Evolutionary conservation across 108 stramenopile species (phyloP), one percentile per base, ranked within the genome.

Genomic region (Parietichytrium sp.): DNA sequence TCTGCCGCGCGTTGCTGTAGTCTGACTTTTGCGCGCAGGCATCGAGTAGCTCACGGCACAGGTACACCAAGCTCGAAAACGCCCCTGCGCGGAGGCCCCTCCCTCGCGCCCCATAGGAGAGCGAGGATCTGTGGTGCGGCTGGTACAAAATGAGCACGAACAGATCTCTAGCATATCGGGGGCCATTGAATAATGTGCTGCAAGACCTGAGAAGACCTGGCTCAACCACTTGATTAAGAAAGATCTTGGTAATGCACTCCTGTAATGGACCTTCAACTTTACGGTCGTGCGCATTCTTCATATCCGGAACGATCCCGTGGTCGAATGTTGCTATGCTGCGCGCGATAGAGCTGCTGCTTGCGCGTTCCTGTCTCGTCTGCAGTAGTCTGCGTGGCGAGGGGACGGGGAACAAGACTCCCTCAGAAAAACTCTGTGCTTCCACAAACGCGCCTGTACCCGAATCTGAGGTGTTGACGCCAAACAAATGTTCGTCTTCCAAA

Each of bases 81-180:
- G 61, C 61, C 23, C 20, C 61, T 42, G 36, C 61, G 33, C 61
- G 33, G 10, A 72, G 42, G 20, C 61, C 61, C 3, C 61, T 33
- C 23, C 61, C 61, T n/a, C 61, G 29, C 16, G 38, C n/a, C 15
- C 61, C 61, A 25, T 72, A 72, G 8, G 61, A n/a, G 25, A 45
- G 45, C 38, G 20, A 45, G 6, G 61, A 72, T n/a, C 61, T 33
- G 20, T 72, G 61, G 38, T 72, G 61, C 61, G 61, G 61, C 33
- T 72, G 61, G 45, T 72, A 72, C 20, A 72, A 25, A 27, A 72
- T 72, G 29, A 72, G 3, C 61, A 72, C 61, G 1, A 72, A 72
- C 38, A 72, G 61, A 45, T 72, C 61, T 10, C 61, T 33, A 16
- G 61, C 61, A 25, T 72, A 42, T 20, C 45, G 36, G 33, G 61